Conservation (phyloP, 2,329 filamentous ascomycete genomes). For the Calonectria honghensis region DNA sequence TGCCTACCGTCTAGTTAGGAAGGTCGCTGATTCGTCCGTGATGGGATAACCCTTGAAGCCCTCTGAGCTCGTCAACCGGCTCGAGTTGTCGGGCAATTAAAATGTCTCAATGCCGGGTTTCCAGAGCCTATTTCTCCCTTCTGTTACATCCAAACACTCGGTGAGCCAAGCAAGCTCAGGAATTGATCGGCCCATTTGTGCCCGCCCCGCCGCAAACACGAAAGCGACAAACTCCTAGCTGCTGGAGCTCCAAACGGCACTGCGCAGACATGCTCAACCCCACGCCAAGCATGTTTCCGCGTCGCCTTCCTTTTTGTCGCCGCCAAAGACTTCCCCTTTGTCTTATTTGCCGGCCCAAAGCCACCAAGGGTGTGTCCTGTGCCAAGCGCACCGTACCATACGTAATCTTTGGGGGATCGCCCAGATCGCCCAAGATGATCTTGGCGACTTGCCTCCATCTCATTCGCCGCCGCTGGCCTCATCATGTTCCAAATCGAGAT, state of each 20-base stretch:
- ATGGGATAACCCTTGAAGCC: slow-evolving; percentile 8
- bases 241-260: neutral
- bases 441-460: neutral
- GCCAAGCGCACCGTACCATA: slow-evolving; percentile 5
- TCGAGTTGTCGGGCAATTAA: slow-evolving; percentile 15
- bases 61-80: neutral
- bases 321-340: neutral
- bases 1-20: slow-evolving; percentile 8
- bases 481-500: neutral
- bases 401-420: slow-evolving; percentile 20
- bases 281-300: slow-evolving; percentile 8
- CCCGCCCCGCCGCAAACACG: neutral
- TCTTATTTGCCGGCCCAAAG: neutral
- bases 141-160: neutral
- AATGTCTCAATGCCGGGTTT: slow-evolving; percentile 6
- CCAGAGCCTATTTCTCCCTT: neutral
- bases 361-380: neutral
- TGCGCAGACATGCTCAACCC: neutral
- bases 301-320: slow-evolving; percentile 2
- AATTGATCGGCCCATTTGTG: slow-evolving; percentile 18
- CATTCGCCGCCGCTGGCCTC: slow-evolving; percentile 3
- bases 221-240: neutral
- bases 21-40: slow-evolving; percentile 11
- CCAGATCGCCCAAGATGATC: slow-evolving; percentile 3
- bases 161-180: slow-evolving; percentile 4